Evolutionary conservation across 2,329 filamentous ascomycete genomes (phyloP).

Genomic region (Catunica adiposa): DNA sequence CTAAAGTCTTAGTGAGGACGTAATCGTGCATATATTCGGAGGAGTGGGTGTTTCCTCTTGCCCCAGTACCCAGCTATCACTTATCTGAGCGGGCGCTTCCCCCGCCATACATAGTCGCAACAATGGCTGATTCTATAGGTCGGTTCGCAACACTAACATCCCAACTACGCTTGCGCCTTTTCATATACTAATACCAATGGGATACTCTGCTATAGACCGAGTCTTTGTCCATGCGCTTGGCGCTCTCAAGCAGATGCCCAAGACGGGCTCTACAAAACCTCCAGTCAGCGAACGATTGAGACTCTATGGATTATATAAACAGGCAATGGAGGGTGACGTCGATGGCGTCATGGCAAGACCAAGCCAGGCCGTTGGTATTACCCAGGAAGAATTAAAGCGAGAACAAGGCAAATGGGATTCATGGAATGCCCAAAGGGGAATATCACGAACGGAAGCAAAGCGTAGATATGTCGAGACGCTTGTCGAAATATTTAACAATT

Average conservation of each 20-base stretch:
- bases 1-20: not conserved
- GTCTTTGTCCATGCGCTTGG: constrained; percentile 98
- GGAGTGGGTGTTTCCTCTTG: not conserved
- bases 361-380: constrained; percentile 29
- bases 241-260: constrained; percentile 93
- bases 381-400: constrained; percentile 37
- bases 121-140: constrained; percentile 27
- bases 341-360: constrained; percentile 86
- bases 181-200: not conserved
- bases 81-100: not conserved
- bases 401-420: constrained; percentile 73
- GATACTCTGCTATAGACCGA: constrained; percentile 47
- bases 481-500: constrained; percentile 92
- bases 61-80: not conserved
- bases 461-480: constrained; percentile 82
- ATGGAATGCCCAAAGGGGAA: constrained; percentile 74
- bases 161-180: constrained; percentile 2
- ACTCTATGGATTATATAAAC: constrained; percentile 96
- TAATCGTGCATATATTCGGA: no score
- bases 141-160: constrained; percentile 10
- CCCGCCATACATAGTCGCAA: not conserved
- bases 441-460: constrained; percentile 84
- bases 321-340: constrained; percentile 97
- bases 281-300: constrained; percentile 71
- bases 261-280: constrained; percentile 77